These are phyloP conservation scores for Sicyos edulis DNA, from an alignment of 306 rosid species.

Conservation along the genomic window DNA sequence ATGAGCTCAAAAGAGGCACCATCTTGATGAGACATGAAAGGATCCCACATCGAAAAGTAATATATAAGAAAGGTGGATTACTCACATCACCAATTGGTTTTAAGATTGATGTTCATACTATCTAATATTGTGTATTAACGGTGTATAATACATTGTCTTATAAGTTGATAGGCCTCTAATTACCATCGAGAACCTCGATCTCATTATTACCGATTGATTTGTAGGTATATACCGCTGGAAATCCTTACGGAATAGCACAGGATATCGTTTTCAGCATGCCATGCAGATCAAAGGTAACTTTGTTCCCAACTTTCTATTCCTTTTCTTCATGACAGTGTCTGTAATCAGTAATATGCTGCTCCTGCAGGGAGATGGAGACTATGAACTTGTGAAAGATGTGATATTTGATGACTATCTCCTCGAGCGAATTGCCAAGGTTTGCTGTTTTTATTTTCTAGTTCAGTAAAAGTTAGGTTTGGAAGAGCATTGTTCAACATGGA, in stretches of 20 bases:
- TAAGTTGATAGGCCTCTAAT: neutral
- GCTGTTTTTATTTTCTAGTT: neutral
- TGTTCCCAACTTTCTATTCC: neutral
- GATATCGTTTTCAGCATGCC: constrained; percentile 96
- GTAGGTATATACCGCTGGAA: constrained; percentile 79
- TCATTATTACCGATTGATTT: constrained; percentile 20
- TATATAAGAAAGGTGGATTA: too few relatives aligned
- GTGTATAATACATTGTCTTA: neutral
- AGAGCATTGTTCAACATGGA: neutral
- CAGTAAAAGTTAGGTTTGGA: neutral
- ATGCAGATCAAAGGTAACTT: constrained; percentile 75
- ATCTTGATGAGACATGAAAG: too few relatives aligned
- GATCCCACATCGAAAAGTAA: too few relatives aligned
- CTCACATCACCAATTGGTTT: too few relatives aligned
- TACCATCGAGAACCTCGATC: neutral
- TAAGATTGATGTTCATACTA: too few relatives aligned
- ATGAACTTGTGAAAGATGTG: constrained; percentile 76
- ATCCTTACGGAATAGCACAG: constrained; percentile 89
- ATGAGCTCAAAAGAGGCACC: too few relatives aligned
- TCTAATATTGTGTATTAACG: too few relatives aligned
- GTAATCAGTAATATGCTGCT: neutral
- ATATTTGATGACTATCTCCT: constrained; percentile 71
- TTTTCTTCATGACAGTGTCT: neutral
- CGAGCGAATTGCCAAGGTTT: constrained; percentile 59
- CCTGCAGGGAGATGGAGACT: constrained; percentile 82